Evolutionary conservation across 179 eudicot genomes (phyloP).

Genomic region (Spinacia oleracea): DNA sequence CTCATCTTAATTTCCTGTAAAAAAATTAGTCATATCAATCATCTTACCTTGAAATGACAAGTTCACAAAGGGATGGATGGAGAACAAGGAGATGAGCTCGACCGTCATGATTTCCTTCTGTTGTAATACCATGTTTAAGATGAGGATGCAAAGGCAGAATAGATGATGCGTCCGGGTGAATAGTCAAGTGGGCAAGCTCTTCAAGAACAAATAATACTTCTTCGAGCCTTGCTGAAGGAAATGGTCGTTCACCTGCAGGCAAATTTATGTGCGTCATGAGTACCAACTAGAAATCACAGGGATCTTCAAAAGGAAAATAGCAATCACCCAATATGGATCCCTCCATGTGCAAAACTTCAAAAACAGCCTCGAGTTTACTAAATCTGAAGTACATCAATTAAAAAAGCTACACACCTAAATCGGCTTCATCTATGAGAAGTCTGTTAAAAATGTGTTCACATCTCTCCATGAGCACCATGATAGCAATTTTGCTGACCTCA

Average conservation of each 20-base stretch:
- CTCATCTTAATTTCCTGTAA: neutral
- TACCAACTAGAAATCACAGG: conserved; percentile 7
- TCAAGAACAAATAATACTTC: conserved; percentile 74
- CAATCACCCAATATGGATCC: neutral
- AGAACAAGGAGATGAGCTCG: conserved; percentile 78
- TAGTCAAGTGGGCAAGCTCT: conserved; percentile 67
- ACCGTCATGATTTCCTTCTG: conserved; percentile 38
- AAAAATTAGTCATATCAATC: neutral
- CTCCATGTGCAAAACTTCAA: neutral
- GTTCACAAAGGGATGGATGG: conserved; percentile 87
- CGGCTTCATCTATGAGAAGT: conserved; percentile 74
- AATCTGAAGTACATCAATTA: conserved; percentile 9
- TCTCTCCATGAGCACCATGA: conserved; percentile 72
- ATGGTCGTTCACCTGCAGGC: conserved; percentile 58
- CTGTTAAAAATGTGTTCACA: conserved; percentile 76
- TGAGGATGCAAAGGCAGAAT: conserved; percentile 64
- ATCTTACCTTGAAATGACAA: conserved; percentile 82
- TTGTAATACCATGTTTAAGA: conserved; percentile 40
- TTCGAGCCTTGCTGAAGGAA: conserved; percentile 85
- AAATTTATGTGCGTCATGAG: conserved; percentile 20
- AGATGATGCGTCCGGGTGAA: conserved; percentile 65
- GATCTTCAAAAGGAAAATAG: neutral
- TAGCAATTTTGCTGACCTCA: conserved; percentile 72
- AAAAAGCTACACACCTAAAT: conserved; percentile 53
- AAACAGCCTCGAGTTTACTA: neutral